phyloP scores from a whole-genome alignment of 1,284 basidiomycete species.

The Fereydounia khargensis region DNA sequence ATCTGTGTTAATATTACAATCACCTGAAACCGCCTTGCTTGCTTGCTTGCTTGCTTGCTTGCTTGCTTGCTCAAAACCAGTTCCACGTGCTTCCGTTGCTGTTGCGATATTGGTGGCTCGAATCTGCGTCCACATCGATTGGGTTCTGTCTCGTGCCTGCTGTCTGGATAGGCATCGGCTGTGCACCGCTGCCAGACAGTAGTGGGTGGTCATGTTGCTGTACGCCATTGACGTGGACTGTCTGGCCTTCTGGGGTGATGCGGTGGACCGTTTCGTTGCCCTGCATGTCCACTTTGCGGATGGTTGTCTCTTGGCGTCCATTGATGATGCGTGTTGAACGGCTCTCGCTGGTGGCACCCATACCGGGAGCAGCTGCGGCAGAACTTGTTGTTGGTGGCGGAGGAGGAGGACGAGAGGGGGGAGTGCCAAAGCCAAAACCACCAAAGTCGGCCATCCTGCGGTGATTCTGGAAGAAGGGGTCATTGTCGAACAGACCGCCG shows the following conservation, averaged over 20 bases:
- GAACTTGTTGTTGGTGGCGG: background rate
- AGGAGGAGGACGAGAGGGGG: slow-evolving; percentile 4
- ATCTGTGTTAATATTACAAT: no score
- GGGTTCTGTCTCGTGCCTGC: no score
- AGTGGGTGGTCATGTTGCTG: slow-evolving; percentile 29
- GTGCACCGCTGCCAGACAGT: no score
- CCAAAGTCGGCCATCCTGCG: slow-evolving; percentile 32
- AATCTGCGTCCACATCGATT: no score
- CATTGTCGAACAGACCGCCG: slow-evolving; percentile 17
- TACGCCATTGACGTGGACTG: slow-evolving; percentile 43
- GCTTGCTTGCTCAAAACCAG: no score
- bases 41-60: no score
- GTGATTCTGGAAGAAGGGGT: slow-evolving; percentile 41
- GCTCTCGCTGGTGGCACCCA: slow-evolving; percentile 14
- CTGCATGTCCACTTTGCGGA: slow-evolving; percentile 36
- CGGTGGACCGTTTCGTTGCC: slow-evolving; percentile 45
- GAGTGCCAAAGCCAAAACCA: slow-evolving; percentile 31
- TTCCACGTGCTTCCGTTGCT: no score
- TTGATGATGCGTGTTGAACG: slow-evolving; percentile 40
- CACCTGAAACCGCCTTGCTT: no score
- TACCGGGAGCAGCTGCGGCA: slow-evolving; percentile 4
- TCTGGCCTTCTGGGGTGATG: slow-evolving; percentile 37
- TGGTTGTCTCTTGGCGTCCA: slow-evolving; percentile 41
- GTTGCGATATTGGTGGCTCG: no score
- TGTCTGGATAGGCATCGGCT: no score